Conservation (phyloP, 2,329 filamentous ascomycete species). For the Alternaria tenuissima region DNA sequence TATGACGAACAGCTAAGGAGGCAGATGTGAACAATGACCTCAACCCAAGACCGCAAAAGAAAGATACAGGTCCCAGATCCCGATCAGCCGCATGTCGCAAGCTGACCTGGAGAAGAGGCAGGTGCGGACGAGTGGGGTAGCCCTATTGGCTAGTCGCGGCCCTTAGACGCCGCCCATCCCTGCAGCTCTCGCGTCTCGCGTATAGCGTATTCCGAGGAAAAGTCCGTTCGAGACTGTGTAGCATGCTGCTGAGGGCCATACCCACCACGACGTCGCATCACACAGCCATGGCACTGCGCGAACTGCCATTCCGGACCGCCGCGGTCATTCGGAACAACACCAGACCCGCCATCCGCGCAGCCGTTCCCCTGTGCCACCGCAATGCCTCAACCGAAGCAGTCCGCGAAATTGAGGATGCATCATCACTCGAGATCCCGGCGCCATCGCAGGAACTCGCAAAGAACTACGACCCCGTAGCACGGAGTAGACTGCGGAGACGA, state of each 20-base stretch:
- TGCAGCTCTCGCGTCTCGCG: slow-evolving; percentile 19
- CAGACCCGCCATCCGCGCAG: slow-evolving; percentile 31
- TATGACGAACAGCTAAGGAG: slow-evolving; percentile 2
- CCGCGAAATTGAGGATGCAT: slow-evolving; percentile 58
- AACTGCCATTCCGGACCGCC: slow-evolving; percentile 44
- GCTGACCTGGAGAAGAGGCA: slow-evolving; percentile 11
- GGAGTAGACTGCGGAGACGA: slow-evolving; percentile 53
- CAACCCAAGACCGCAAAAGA: slow-evolving; percentile 3
- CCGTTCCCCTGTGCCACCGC: slow-evolving; percentile 49
- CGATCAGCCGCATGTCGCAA: slow-evolving; percentile 12
- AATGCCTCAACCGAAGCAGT: slow-evolving; percentile 57
- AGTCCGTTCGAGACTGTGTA: slow-evolving; percentile 18
- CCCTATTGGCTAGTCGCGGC: slow-evolving; percentile 19
- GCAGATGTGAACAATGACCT: slow-evolving; percentile 5
- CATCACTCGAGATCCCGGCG: slow-evolving; percentile 54
- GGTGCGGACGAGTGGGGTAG: slow-evolving; percentile 17
- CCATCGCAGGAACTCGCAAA: slow-evolving; percentile 54
- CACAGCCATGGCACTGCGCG: slow-evolving; percentile 48
- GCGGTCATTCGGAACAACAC: slow-evolving; percentile 35
- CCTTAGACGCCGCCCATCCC: slow-evolving; percentile 18
- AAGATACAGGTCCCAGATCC: neutral
- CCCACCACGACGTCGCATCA: slow-evolving; percentile 24
- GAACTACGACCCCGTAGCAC: slow-evolving; percentile 59
- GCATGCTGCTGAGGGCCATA: slow-evolving; percentile 6
- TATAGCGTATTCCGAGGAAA: slow-evolving; percentile 22